These are phyloP conservation scores for Cladophialophora immunda DNA, from an alignment of 2,329 filamentous ascomycete genomes.

Conservation along the genomic window DNA sequence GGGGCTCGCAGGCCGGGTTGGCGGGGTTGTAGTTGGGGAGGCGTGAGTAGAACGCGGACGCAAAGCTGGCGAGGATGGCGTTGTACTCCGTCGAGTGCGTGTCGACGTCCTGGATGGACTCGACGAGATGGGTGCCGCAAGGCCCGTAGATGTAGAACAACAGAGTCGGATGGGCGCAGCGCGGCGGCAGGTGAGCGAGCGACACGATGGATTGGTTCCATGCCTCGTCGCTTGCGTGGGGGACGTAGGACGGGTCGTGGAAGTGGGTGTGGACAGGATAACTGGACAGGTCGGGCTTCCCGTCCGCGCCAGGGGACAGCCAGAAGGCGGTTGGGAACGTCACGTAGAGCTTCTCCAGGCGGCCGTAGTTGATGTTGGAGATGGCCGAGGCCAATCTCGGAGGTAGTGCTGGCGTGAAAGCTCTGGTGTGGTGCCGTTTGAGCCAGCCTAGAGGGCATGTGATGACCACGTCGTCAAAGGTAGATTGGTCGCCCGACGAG, in stretches of 20 bases:
- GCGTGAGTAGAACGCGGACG: constrained; percentile 78
- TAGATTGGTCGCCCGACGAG: constrained; percentile 45
- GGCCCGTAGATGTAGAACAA: constrained; percentile 73
- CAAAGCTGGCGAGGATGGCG: constrained; percentile 69
- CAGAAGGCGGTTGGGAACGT: constrained; percentile 81
- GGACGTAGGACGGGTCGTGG: constrained; percentile 73
- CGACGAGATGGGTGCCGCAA: constrained; percentile 46
- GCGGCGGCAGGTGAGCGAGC: constrained; percentile 69
- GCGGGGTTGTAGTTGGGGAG: constrained; percentile 71
- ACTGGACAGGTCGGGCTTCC: constrained; percentile 45
- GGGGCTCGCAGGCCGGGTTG: constrained; percentile 68
- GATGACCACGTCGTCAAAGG: constrained; percentile 62
- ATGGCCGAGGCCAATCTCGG: constrained; percentile 55
- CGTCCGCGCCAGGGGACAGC: constrained; percentile 57
- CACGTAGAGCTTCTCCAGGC: constrained; percentile 62
- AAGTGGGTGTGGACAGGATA: constrained; percentile 78
- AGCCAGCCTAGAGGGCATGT: constrained; percentile 64
- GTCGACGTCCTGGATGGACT: constrained; percentile 43
- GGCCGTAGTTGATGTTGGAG: constrained; percentile 57
- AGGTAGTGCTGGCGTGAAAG: constrained; percentile 58
- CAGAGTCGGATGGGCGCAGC: constrained; percentile 76
- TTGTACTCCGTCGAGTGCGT: constrained; percentile 59
- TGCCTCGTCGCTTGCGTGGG: constrained; percentile 65
- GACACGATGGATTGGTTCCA: constrained; percentile 84
- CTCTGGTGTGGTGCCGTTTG: constrained; percentile 53